A percentile compares a stretch with the other conserved stretches of the same genome.
phyloP scores from a whole-genome alignment of 1,139 yeast species.

The Hanseniaspora gamundiae region DNA sequence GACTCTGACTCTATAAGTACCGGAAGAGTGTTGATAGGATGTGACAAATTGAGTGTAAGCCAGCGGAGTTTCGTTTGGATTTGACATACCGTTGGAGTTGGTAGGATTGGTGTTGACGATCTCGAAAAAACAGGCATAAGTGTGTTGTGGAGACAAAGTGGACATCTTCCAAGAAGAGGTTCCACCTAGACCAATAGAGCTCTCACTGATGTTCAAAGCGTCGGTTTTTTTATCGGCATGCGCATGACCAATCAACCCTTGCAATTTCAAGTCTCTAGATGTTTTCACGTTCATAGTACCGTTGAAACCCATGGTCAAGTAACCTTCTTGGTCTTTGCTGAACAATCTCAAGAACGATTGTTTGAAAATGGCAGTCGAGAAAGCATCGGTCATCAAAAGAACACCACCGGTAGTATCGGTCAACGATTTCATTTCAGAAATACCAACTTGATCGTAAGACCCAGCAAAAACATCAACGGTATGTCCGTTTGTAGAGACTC shows the following conservation, averaged over 20 bases:
- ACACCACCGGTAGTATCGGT: constrained; percentile 92
- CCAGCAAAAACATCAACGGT: constrained; percentile 93
- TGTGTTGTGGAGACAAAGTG: constrained; percentile 70
- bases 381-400: constrained; percentile 82
- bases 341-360: constrained; percentile 85
- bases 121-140: constrained; percentile 83
- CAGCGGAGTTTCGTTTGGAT: constrained; percentile 19
- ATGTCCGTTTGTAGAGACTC: constrained; percentile 68
- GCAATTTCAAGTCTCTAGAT: constrained; percentile 75
- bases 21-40: constrained; percentile 68
- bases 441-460: constrained; percentile 95
- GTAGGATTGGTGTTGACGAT: constrained; percentile 44
- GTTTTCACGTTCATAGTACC: constrained; percentile 81
- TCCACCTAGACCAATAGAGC: constrained; percentile 89
- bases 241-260: constrained; percentile 93
- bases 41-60: constrained; percentile 53
- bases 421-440: constrained; percentile 88
- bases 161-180: constrained; percentile 82
- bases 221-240: constrained; percentile 52
- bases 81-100: constrained; percentile 19
- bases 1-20: constrained; percentile 77
- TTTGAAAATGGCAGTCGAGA: constrained; percentile 91
- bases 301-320: constrained; percentile 75
- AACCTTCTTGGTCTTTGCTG: constrained; percentile 77
- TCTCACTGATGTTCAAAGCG: constrained; percentile 69